phyloP scores from a whole-genome alignment of 805 yeast genomes.

The Yamadazyma sp. region DNA sequence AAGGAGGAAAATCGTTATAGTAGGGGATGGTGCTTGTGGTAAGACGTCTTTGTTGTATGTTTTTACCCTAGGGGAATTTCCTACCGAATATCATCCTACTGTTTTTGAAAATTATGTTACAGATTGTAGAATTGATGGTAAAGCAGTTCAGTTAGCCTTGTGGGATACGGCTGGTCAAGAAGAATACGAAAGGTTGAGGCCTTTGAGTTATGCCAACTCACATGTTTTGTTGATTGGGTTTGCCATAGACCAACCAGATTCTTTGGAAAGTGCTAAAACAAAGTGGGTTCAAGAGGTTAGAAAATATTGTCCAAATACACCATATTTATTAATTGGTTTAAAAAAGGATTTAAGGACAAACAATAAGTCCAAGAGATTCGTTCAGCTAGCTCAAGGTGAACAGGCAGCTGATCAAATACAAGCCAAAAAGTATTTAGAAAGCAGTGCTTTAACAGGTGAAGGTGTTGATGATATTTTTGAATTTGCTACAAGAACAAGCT shows the following conservation, averaged over 20 bases:
- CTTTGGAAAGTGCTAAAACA: slow-evolving; percentile 73
- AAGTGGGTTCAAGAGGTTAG: slow-evolving; percentile 88
- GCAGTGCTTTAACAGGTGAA: slow-evolving; percentile 90
- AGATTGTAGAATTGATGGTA: slow-evolving; percentile 91
- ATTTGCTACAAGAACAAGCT: slow-evolving; percentile 80
- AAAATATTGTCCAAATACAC: slow-evolving; percentile 77
- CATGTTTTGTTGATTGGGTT: slow-evolving; percentile 83
- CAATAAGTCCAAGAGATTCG: slow-evolving; percentile 40
- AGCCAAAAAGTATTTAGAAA: slow-evolving; percentile 79
- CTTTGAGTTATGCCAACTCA: slow-evolving; percentile 83
- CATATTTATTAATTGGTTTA: slow-evolving; percentile 75
- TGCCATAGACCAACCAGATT: slow-evolving; percentile 81
- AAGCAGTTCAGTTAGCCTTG: slow-evolving; percentile 78
- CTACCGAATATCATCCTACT: slow-evolving; percentile 89
- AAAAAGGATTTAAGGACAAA: slow-evolving; percentile 72
- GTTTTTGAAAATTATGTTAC: slow-evolving; percentile 94
- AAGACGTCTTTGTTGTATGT: slow-evolving; percentile 88
- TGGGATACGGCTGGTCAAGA: slow-evolving; percentile 99
- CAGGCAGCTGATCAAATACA: slow-evolving; percentile 74
- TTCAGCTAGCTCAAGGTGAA: slow-evolving; percentile 59
- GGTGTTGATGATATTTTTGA: slow-evolving; percentile 95
- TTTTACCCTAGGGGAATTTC: slow-evolving; percentile 89
- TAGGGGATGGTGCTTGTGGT: slow-evolving; percentile 96
- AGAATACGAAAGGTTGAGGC: slow-evolving; percentile 87
- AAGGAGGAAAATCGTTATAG: slow-evolving; percentile 74